phyloP scores from a whole-genome alignment of 2,329 filamentous ascomycete genomes.

The Xylariaceae sp. region DNA sequence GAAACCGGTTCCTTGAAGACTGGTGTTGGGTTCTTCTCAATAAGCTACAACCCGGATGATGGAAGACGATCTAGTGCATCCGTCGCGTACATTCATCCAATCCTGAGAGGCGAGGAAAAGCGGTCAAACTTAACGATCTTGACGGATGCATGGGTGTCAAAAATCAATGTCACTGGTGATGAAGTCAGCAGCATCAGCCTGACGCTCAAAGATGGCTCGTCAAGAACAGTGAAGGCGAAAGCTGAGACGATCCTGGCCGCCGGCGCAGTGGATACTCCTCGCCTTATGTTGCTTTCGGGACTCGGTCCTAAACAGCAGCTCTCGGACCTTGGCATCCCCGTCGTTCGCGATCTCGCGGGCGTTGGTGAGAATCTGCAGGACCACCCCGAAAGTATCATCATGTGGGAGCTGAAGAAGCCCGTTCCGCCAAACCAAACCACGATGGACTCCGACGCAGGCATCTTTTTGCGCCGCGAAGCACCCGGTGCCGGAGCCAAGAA shows the following conservation, averaged over 20 bases:
- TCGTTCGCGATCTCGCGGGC: slow-evolving; percentile 60
- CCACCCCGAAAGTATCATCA: slow-evolving; percentile 63
- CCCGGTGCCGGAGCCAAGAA: slow-evolving; percentile 65
- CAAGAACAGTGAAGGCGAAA: slow-evolving; percentile 63
- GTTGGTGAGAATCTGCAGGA: slow-evolving; percentile 65
- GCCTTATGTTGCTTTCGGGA: slow-evolving; percentile 62
- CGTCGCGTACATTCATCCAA: slow-evolving; percentile 91
- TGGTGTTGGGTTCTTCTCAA: slow-evolving; percentile 87
- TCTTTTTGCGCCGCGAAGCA: slow-evolving; percentile 80
- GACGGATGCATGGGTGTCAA: slow-evolving; percentile 86
- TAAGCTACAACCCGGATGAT: slow-evolving; percentile 89
- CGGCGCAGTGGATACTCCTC: slow-evolving; percentile 80
- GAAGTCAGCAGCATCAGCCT: slow-evolving; percentile 75
- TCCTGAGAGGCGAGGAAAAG: slow-evolving; percentile 80
- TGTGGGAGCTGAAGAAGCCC: slow-evolving; percentile 78
- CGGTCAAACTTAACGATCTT: slow-evolving; percentile 83
- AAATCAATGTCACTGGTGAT: slow-evolving; percentile 71
- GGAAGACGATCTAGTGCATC: slow-evolving; percentile 83
- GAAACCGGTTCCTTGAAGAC: slow-evolving; percentile 71
- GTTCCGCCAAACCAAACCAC: slow-evolving; percentile 81
- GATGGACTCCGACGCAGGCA: slow-evolving; percentile 88
- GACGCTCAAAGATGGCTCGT: slow-evolving; percentile 56
- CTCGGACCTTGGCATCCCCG: slow-evolving; percentile 53
- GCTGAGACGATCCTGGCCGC: slow-evolving; percentile 79
- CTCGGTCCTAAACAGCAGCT: slow-evolving; percentile 59